These are phyloP conservation scores for Mucor circinelloides DNA, from an alignment of 371 early-diverging fungal genomes.

Conservation along the genomic window DNA sequence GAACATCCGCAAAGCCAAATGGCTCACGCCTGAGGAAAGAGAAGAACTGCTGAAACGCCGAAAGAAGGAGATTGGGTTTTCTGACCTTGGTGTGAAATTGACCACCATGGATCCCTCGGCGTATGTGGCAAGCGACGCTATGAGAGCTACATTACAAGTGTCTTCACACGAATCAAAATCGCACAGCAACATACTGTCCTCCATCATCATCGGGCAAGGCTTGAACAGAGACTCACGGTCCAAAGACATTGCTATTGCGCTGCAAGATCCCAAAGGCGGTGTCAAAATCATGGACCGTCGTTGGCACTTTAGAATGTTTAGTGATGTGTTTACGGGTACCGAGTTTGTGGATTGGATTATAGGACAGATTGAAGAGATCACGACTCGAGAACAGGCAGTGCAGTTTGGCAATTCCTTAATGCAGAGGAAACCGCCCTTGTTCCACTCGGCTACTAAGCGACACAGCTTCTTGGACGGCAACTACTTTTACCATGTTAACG, in stretches of 20 bases:
- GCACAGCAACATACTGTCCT: constrained; percentile 29
- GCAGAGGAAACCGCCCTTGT: constrained; percentile 67
- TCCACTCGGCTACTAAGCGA: constrained; percentile 74
- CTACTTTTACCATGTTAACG: constrained; percentile 85
- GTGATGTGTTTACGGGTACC: constrained; percentile 80
- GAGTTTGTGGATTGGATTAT: constrained; percentile 94
- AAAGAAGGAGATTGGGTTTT: constrained; percentile 38
- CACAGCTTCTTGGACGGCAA: constrained; percentile 90
- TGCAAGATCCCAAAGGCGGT: constrained; percentile 77
- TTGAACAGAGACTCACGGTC: constrained; percentile 54
- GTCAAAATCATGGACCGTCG: constrained; percentile 77
- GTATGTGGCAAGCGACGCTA: constrained; percentile 32
- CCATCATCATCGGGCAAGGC: constrained; percentile 33
- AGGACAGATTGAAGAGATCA: constrained; percentile 76
- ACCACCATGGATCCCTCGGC: constrained; percentile 56
- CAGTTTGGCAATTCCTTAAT: constrained; percentile 81
- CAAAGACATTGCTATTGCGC: constrained; percentile 68
- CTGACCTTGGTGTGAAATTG: constrained; percentile 44
- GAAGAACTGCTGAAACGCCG: constrained; percentile 48
- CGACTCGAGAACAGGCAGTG: constrained; percentile 82
- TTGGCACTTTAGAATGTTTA: constrained; percentile 88
- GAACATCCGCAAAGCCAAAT: constrained; percentile 66
- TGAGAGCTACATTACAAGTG: neutral
- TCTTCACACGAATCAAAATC: constrained; percentile 2
- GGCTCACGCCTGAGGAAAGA: constrained; percentile 49